Evolutionary conservation across 176 grass and related monocot species (phyloP).

Genomic region (Juncus effusus): DNA sequence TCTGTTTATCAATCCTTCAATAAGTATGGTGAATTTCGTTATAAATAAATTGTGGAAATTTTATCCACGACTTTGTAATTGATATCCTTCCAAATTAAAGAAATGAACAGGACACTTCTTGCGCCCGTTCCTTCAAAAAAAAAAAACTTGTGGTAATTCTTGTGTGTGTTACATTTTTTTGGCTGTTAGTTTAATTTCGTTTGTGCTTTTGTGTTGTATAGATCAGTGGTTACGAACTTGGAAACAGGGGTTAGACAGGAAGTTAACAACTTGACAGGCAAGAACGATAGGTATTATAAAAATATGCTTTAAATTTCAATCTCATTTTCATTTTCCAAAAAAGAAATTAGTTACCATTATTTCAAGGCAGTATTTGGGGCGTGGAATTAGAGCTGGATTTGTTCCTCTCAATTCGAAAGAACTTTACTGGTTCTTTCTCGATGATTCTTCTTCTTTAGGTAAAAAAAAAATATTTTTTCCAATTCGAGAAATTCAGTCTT

Average conservation of each 20-base stretch:
- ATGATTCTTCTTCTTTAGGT: conserved; percentile 1
- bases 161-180: too few relatives aligned
- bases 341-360: too few relatives aligned
- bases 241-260: conserved; percentile 42
- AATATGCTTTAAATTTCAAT: not conserved
- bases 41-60: too few relatives aligned
- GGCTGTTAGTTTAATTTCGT: not conserved
- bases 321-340: too few relatives aligned
- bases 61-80: too few relatives aligned
- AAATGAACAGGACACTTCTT: not conserved
- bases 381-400: conserved; percentile 12
- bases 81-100: too few relatives aligned
- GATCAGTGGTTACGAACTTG: conserved; percentile 35
- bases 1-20: not conserved
- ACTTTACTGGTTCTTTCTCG: conserved; percentile 22
- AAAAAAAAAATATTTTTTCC: not conserved
- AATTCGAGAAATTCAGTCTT: not conserved
- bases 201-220: conserved; percentile 18
- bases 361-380: not conserved
- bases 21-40: not conserved
- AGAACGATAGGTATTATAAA: conserved; percentile 29
- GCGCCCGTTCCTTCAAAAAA: not conserved
- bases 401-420: not conserved
- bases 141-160: too few relatives aligned
- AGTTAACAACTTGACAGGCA: conserved; percentile 26